Percentiles rank a stretch among this genome's conserved stretches.
These are phyloP conservation scores for Lactifluus rugatus DNA, from an alignment of 768 basidiomycete species.

Conservation along the genomic window DNA sequence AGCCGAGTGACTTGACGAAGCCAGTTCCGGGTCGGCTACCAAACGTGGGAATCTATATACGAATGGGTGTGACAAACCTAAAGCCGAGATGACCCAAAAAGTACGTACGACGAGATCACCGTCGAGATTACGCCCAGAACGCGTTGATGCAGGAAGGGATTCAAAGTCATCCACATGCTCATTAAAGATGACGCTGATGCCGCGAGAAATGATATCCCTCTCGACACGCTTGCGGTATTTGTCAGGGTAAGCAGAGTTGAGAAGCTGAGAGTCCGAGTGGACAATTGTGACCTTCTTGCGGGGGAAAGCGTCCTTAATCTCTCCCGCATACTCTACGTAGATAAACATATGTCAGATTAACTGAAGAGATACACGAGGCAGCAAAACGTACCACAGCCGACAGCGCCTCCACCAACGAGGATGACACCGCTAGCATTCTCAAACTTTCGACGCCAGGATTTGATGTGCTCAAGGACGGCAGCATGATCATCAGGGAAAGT, in stretches of 20 bases:
- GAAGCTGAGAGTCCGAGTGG: constrained; percentile 41
- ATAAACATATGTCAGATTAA: background rate
- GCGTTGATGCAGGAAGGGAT: constrained; percentile 35
- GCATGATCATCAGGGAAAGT: constrained; percentile 32
- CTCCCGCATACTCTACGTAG: constrained; percentile 35
- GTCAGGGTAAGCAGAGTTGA: constrained; percentile 47
- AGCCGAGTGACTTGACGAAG: constrained; percentile 40
- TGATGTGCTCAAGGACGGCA: constrained; percentile 20
- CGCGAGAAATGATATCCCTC: constrained; percentile 32
- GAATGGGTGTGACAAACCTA: background rate
- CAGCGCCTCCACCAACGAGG: constrained; percentile 31
- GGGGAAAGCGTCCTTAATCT: constrained; percentile 35
- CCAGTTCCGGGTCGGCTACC: constrained; percentile 41
- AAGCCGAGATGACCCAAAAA: background rate
- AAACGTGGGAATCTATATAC: constrained; percentile 23
- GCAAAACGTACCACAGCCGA: constrained; percentile 33
- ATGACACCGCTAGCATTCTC: constrained; percentile 27
- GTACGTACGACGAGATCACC: constrained; percentile 51
- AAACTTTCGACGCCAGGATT: constrained; percentile 26
- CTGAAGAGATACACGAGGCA: background rate
- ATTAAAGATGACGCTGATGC: constrained; percentile 41
- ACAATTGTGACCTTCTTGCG: constrained; percentile 51
- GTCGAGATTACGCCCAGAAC: constrained; percentile 38
- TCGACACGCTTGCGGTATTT: constrained; percentile 43
- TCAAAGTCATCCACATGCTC: constrained; percentile 39